Evolutionary conservation across 768 basidiomycete genomes (phyloP), one percentile per base, ranked within the genome.

Genomic region (Clitopilus passeckerianus): DNA sequence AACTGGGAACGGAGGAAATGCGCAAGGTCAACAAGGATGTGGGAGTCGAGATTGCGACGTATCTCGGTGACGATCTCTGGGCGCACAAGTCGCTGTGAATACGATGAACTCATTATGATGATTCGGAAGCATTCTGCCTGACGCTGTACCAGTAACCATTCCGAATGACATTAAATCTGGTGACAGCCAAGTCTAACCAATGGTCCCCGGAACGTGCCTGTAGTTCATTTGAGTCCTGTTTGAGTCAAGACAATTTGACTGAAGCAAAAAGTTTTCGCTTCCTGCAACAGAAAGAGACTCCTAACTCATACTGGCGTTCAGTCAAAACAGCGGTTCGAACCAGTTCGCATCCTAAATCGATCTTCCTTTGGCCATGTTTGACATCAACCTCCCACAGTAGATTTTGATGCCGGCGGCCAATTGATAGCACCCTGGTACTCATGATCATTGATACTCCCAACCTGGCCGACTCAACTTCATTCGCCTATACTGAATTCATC

Each of bases 41-140:
- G 35, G 96, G 86, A 0, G 92, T 97, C 7, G 95, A 98, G 73
- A 87, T 89, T 6, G 77, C 87, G n/a, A 83, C 86, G 35, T 88
- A 91, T 77, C 77, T 96, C 60, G 93, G 94, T 9, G 93, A 96
- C 66, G 94, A 95, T 62, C 71, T 96, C 44, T 96, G 94, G 94
- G 80, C 76, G 53, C 56, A 86, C 59, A 78, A 84, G 73, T 79
- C 81, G 62, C 62, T 93, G 68, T 91, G 76, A 41, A 15, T 12
- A 5, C 14, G 10, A 41, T 41, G 37, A 79, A 56, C 56, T 57
- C 58, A 44, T 34, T 35, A 52, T 14, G 54, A 57, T 54, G n/a
- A n/a, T n/a, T n/a, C n/a, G 24, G 35, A 27, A 56, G n/a, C 6
- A n/a, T 35, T 53, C 27, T 30, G 27, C 7, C 27, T 30, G 27